phyloP scores from a whole-genome alignment of 140 eudicot species.

The Oenanthe javanica region DNA sequence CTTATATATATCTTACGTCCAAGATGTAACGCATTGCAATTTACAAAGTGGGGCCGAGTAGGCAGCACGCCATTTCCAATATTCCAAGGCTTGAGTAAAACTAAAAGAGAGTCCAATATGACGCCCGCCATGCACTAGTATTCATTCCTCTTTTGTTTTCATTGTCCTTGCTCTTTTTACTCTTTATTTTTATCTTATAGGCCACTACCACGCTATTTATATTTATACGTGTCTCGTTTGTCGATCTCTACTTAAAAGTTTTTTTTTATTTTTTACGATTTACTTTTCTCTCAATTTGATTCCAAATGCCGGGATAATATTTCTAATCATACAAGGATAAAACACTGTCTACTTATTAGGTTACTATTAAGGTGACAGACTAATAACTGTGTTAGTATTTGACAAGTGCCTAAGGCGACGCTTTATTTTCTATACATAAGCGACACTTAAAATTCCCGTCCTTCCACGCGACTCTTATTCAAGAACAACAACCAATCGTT shows the following conservation, averaged over 20 bases:
- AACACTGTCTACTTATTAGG: not conserved
- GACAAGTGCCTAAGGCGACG: not conserved
- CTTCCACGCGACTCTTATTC: not conserved
- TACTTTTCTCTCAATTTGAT: not conserved
- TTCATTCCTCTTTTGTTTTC: not conserved
- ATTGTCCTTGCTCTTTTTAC: not conserved
- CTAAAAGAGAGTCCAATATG: conserved; percentile 1
- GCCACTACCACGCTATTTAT: no score
- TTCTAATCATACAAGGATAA: not conserved
- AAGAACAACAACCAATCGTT: not conserved
- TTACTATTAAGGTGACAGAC: not conserved
- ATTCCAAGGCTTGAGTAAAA: not conserved
- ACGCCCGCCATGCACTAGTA: conserved; percentile 1
- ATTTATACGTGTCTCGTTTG: no score
- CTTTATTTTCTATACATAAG: not conserved
- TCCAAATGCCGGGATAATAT: not conserved
- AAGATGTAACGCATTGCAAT: not conserved
- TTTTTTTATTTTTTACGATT: not conserved
- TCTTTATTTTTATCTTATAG: not conserved
- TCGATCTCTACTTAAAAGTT: no score
- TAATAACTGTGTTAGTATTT: not conserved
- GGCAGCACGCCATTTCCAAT: not conserved
- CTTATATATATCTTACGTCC: not conserved
- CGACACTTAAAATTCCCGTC: not conserved
- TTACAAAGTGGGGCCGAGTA: not conserved